Conservation (phyloP, 2,329 filamentous ascomycete genomes). For the Sclerotinia nivalis region DNA sequence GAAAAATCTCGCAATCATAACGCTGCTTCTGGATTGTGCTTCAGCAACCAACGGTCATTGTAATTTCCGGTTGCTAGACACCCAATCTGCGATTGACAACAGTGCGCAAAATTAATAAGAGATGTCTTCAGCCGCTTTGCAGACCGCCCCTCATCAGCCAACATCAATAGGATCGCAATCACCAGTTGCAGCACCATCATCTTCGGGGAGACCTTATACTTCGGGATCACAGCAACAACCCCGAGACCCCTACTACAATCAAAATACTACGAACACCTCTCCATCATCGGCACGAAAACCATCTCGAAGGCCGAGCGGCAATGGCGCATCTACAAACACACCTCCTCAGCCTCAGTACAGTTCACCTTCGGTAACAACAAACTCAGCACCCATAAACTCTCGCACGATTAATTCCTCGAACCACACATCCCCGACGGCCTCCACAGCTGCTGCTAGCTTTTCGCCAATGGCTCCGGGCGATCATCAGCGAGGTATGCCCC, state of each 20-base stretch:
- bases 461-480: constrained; percentile 45
- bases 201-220: constrained; percentile 54
- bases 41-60: constrained; percentile 21
- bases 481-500: constrained; percentile 62
- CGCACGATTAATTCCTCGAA: constrained; percentile 40
- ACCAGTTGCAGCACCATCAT: constrained; percentile 47
- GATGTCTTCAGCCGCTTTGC: constrained; percentile 66
- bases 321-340: constrained; percentile 44
- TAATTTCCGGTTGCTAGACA: constrained; percentile 19
- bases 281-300: constrained; percentile 53
- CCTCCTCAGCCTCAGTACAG: constrained; percentile 37
- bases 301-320: constrained; percentile 55
- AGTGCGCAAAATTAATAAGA: constrained; percentile 41
- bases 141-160: constrained; percentile 58
- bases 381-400: constrained; percentile 28
- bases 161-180: constrained; percentile 50
- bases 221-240: constrained; percentile 55
- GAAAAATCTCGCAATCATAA: constrained; percentile 33
- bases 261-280: constrained; percentile 45
- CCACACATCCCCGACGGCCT: constrained; percentile 44
- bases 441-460: constrained; percentile 45
- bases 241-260: constrained; percentile 55
- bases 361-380: constrained; percentile 33
- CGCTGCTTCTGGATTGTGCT: constrained; percentile 10
- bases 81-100: constrained; percentile 25